Evolutionary conservation across 139 green algal genomes (phyloP).

Genomic region (Chlorella sp.): DNA sequence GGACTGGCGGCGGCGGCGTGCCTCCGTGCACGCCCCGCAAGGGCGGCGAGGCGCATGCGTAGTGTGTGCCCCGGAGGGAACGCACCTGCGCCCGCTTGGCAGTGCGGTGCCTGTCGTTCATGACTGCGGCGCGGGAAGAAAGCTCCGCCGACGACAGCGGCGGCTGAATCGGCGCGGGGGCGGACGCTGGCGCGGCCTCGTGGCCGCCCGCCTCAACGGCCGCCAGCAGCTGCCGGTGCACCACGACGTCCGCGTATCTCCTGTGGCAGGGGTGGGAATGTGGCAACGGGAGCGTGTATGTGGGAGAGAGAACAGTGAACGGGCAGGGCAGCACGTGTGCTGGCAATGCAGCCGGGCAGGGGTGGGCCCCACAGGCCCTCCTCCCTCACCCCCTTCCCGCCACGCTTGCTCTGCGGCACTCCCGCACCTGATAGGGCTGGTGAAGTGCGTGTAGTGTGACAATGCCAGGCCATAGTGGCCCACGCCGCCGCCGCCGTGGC

Average conservation of each 20-base stretch:
- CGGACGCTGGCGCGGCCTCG: background rate
- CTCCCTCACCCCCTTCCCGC: too few relatives aligned
- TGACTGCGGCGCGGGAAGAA: conserved; percentile 29
- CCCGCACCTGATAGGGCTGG: conserved; percentile 75
- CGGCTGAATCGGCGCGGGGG: conserved; percentile 3
- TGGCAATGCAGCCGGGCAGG: too few relatives aligned
- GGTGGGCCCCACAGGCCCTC: too few relatives aligned
- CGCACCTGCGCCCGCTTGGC: conserved; percentile 63
- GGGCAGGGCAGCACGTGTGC: too few relatives aligned
- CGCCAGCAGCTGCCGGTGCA: conserved; percentile 62
- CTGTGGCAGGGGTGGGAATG: conserved; percentile 35
- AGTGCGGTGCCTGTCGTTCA: conserved; percentile 65
- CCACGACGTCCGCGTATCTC: conserved; percentile 86
- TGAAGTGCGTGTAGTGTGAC: conserved; percentile 91
- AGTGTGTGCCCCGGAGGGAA: too few relatives aligned
- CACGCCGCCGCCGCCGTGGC: conserved; percentile 80
- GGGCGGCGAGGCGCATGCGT: too few relatives aligned
- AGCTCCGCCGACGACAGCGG: conserved; percentile 45
- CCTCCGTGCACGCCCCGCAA: too few relatives aligned
- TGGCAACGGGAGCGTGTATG: too few relatives aligned
- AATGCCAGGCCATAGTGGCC: conserved; percentile 89
- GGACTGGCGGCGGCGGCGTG: too few relatives aligned
- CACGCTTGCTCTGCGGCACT: too few relatives aligned
- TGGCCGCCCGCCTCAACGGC: conserved; percentile 30
- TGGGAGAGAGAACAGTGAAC: too few relatives aligned